A percentile compares a stretch with the other conserved stretches of the same genome.
Conservation (phyloP, 257 asterid species). For the Anisodus tanguticus region DNA sequence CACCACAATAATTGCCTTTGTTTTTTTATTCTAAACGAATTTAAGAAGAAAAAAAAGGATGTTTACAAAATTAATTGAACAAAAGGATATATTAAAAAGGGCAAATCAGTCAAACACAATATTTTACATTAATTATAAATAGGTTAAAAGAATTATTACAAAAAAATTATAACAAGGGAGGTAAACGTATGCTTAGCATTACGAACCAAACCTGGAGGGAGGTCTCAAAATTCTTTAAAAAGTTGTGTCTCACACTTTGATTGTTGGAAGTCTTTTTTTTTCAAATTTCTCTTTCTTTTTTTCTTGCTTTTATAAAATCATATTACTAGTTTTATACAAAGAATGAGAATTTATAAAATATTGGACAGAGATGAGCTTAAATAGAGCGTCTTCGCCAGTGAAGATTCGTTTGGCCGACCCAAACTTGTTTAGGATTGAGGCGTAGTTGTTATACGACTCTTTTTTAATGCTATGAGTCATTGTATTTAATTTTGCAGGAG, state of each 20-base stretch:
- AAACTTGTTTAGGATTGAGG: background rate
- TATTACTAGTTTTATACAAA: background rate
- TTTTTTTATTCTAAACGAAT: background rate
- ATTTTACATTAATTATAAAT: background rate
- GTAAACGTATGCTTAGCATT: background rate
- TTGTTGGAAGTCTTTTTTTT: background rate
- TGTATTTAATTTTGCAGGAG: slow-evolving; percentile 55
- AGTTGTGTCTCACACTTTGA: background rate
- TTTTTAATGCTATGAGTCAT: slow-evolving; percentile 13
- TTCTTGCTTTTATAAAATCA: background rate
- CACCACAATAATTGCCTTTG: background rate
- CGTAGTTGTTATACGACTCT: background rate
- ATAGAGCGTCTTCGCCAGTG: background rate
- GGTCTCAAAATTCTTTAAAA: background rate
- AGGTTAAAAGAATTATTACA: background rate
- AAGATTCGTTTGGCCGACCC: background rate
- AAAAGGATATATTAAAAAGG: background rate
- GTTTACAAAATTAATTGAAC: background rate
- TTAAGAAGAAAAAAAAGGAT: background rate
- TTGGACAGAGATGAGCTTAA: background rate
- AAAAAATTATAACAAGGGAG: background rate
- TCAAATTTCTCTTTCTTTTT: background rate
- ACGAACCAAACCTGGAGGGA: background rate
- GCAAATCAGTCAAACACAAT: background rate
- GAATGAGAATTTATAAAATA: background rate